A percentile compares a stretch with the other conserved stretches of the same genome.
Conservation (phyloP, 2,329 filamentous ascomycete species). For the Raffaelea deltoideospora region DNA sequence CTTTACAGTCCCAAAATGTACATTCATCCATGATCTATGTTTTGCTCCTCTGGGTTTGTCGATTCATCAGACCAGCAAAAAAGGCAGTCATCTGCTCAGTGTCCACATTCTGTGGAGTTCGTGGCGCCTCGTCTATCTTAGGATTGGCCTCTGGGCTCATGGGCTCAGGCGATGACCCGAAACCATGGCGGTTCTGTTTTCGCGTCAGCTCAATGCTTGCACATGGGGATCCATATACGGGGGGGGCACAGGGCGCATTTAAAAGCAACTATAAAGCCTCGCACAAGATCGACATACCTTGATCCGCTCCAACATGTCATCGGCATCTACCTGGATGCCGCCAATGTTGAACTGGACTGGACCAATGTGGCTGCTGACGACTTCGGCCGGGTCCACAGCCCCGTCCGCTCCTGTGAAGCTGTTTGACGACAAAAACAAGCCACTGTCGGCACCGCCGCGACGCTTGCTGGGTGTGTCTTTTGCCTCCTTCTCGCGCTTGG, state of each 20-base stretch:
- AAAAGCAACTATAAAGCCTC: not conserved
- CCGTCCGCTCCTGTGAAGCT: conserved; percentile 22
- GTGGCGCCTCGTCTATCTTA: conserved; percentile 1
- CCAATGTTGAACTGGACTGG: conserved; percentile 98
- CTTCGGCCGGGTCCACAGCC: conserved; percentile 16
- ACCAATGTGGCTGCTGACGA: conserved; percentile 66
- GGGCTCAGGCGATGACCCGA: conserved; percentile 30
- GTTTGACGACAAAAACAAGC: too few species aligned
- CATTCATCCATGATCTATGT: too few species aligned
- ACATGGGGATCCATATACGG: too few species aligned
- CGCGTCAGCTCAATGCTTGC: too few species aligned
- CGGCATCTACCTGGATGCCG: conserved; percentile 88
- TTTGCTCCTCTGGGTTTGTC: not conserved
- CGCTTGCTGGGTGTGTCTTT: conserved; percentile 19
- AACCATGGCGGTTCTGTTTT: conserved; percentile 44
- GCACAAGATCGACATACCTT: conserved; percentile 40
- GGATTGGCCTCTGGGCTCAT: conserved; percentile 20
- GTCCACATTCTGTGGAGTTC: conserved; percentile 24
- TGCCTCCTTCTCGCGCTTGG: conserved; percentile 20
- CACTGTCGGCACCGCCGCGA: conserved; percentile 11
- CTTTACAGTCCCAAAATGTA: not conserved
- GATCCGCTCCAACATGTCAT: conserved; percentile 77
- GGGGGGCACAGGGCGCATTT: too few species aligned
- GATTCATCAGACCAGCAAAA: conserved; percentile 43
- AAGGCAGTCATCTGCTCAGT: conserved; percentile 44